phyloP scores from a whole-genome alignment of 331 rosid genomes.

The Rhamnella rubrinervis region DNA sequence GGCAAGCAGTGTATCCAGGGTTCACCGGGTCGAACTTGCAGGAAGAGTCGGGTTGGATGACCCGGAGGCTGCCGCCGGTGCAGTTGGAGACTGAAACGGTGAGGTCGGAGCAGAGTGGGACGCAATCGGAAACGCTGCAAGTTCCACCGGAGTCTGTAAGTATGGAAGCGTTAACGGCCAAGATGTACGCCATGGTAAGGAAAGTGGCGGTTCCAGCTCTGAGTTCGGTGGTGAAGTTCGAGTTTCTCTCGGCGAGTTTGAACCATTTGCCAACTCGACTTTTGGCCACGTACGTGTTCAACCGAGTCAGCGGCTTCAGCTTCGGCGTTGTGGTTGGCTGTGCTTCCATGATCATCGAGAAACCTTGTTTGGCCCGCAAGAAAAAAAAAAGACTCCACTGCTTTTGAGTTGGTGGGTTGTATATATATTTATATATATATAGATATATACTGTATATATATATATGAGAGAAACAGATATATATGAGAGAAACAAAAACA shows the following conservation, averaged over 20 bases:
- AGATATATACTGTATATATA: no score
- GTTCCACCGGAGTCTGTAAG: conserved; percentile 91
- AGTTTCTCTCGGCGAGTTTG: conserved; percentile 68
- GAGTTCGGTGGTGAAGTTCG: conserved; percentile 95
- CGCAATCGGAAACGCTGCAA: conserved; percentile 76
- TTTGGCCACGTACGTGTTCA: conserved; percentile 52
- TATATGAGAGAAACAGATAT: no score
- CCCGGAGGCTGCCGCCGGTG: conserved; percentile 29
- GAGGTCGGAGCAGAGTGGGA: conserved; percentile 76
- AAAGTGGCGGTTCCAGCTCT: conserved; percentile 98
- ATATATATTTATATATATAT: no score
- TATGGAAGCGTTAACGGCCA: conserved; percentile 97
- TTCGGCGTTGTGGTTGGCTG: conserved; percentile 20
- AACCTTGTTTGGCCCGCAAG: not conserved
- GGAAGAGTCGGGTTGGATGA: conserved; percentile 51
- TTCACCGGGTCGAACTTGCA: conserved; percentile 88
- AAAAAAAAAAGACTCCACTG: not conserved
- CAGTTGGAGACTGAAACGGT: conserved; percentile 50
- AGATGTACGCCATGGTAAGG: conserved; percentile 97
- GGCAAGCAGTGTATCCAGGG: conserved; percentile 75
- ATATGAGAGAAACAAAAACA: no score
- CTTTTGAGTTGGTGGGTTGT: no score
- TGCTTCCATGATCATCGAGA: conserved; percentile 41
- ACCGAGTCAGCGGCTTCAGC: conserved; percentile 44
- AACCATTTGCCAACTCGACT: conserved; percentile 64